Base-by-base conservation (phyloP, 2,329 filamentous ascomycete genomes). In the Dryadomyces quercivorus region DNA sequence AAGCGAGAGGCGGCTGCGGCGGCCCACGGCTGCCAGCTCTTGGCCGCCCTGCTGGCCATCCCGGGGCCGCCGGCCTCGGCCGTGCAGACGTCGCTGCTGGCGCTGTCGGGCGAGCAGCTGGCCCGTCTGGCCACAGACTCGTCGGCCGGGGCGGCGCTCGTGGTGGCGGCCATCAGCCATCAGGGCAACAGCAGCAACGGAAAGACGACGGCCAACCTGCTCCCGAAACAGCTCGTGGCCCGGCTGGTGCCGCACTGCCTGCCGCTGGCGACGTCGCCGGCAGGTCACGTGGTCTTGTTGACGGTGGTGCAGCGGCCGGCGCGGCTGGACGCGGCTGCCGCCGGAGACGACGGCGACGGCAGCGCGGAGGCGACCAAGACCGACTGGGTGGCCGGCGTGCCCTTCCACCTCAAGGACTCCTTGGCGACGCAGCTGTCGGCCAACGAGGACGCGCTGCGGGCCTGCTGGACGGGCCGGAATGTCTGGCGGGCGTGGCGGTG, bases 21-120 rank as follows among this genome's bases (percentile, higher is more conserved):
- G 38, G 75, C 74, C 3, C 91, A 98, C 70, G 88, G 86, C 57
- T 89, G 88, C 20, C 77, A 95, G 49, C 77, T 98, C 31, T 84
- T 87, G 9, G 84, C 93, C 58, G 73, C 86, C 4, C 85, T 98
- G 73, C 80, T 97, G 51, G 72, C 79, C 8, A 84, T 88, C 26
- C 80, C 86, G 0, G 88, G 88, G 0, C 68, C 77, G 1, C 73
- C 91, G 1, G 77, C 80, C 55, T 80, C 80, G 51, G 76, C 91
- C 12, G 78, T 95, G 36, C 88, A 93, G 64, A 78, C 83, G 16
- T 80, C 85, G n/a, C 69, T 93, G 22, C 70, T 84, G 20, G 73
- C 79, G 4, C 75, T 86, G 60, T 71, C 75, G 12, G 66, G 70
- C 48, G 78, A 74, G 53, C 77, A 72, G 21, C 74, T 84, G 54